These are phyloP conservation scores for Elaeis oleifera DNA, from an alignment of 202 grass and related monocot genomes.

Conservation along the genomic window DNA sequence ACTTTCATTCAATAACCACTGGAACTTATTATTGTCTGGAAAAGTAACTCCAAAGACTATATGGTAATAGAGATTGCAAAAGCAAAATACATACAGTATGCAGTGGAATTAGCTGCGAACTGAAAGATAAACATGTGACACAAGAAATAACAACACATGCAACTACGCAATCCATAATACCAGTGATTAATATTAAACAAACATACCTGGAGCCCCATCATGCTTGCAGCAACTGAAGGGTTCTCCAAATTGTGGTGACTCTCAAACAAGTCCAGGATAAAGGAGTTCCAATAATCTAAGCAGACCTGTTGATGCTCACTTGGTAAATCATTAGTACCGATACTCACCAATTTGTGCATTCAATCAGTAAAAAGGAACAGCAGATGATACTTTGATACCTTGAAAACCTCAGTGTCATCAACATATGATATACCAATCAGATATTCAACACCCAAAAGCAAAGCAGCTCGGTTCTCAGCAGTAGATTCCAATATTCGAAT, in stretches of 20 bases:
- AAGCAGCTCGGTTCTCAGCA: conserved; percentile 70
- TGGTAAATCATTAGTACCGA: too few relatives aligned
- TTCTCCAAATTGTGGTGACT: conserved; percentile 74
- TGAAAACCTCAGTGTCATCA: conserved; percentile 98
- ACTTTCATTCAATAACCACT: too few relatives aligned
- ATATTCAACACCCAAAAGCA: conserved; percentile 85
- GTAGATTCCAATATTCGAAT: conserved; percentile 70
- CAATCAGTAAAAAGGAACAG: too few relatives aligned
- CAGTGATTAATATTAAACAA: not conserved
- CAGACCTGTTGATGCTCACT: conserved; percentile 47
- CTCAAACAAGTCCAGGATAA: conserved; percentile 93
- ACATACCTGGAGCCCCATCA: conserved; percentile 77
- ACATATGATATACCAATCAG: conserved; percentile 97
- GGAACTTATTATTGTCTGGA: too few relatives aligned
- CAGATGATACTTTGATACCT: conserved; percentile 35
- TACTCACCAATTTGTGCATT: too few relatives aligned
- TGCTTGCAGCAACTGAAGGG: conserved; percentile 70
- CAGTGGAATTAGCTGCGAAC: too few relatives aligned
- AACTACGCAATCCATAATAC: too few relatives aligned
- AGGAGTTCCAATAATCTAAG: conserved; percentile 97
- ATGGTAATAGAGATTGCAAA: too few relatives aligned
- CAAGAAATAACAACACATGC: too few relatives aligned
- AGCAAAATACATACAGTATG: too few relatives aligned
- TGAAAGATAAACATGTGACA: too few relatives aligned
- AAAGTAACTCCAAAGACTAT: too few relatives aligned